phyloP scores from a whole-genome alignment of 106 monocot genomes.

The Iris macrosiphon region DNA sequence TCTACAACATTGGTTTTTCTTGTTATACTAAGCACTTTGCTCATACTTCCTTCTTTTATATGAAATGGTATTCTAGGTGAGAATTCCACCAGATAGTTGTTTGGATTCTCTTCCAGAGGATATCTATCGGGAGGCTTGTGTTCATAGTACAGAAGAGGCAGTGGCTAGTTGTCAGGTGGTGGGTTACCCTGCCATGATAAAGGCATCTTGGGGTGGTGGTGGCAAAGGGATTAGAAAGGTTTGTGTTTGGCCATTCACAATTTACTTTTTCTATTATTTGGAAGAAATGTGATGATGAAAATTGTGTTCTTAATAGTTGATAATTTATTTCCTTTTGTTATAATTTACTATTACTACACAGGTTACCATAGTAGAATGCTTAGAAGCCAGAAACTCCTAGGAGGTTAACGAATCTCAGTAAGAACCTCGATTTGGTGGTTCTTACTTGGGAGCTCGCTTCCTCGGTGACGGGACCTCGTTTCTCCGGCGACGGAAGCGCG shows the following conservation, averaged over 20 bases:
- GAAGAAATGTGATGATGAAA: no score
- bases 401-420: no score
- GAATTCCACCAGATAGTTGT: slow-evolving; percentile 63
- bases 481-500: no score
- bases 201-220: slow-evolving; percentile 99
- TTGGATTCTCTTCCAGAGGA: slow-evolving; percentile 83
- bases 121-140: slow-evolving; percentile 85
- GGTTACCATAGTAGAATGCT: no score
- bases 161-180: slow-evolving; percentile 86
- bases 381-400: no score
- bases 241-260: background rate
- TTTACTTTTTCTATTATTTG: no score
- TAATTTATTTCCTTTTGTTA: no score
- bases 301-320: no score
- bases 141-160: slow-evolving; percentile 92
- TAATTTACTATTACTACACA: no score
- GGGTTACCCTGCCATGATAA: slow-evolving; percentile 99
- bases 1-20: background rate
- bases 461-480: no score
- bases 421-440: no score
- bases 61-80: slow-evolving; percentile 39
- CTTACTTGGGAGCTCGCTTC: no score
- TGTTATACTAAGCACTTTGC: background rate
- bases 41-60: background rate
- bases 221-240: slow-evolving; percentile 99